Percentiles rank a stretch among this genome's conserved stretches.
These are phyloP conservation scores for Bryoerythrophyllum caledonicum DNA, from an alignment of 225 moss, liverwort and hornwort genomes.

Conservation along the genomic window DNA sequence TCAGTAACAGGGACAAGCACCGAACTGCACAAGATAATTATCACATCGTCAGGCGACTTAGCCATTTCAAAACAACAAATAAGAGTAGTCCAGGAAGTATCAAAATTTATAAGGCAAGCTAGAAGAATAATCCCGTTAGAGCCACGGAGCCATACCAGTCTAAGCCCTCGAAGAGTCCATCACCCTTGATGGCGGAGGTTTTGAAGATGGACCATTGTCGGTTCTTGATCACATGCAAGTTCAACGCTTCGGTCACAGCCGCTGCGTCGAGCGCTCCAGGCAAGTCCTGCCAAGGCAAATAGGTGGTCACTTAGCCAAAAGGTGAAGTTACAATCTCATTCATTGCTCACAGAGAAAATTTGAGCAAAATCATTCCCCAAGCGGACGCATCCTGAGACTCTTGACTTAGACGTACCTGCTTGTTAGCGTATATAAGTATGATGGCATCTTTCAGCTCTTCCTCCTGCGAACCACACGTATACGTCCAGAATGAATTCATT, in stretches of 20 bases:
- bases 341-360: not conserved
- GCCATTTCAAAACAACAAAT: not conserved
- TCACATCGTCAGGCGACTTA: not conserved
- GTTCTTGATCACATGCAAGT: slow-evolving; percentile 76
- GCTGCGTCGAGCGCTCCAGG: slow-evolving; percentile 85
- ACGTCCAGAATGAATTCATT: not conserved
- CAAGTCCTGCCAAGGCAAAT: slow-evolving; percentile 47
- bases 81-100: not conserved
- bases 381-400: not conserved
- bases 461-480: slow-evolving; percentile 19
- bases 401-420: slow-evolving; percentile 56
- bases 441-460: slow-evolving; percentile 61
- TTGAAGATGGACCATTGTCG: slow-evolving; percentile 90
- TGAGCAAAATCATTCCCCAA: not conserved
- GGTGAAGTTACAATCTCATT: not conserved
- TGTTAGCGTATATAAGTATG: slow-evolving; percentile 92
- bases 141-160: slow-evolving; percentile 24
- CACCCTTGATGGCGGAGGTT: slow-evolving; percentile 80
- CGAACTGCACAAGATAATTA: not conserved
- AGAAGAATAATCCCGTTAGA: not conserved
- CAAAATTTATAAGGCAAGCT: not conserved
- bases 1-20: not conserved
- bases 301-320: slow-evolving; percentile 2
- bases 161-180: slow-evolving; percentile 78
- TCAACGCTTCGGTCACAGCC: slow-evolving; percentile 74